Base-by-base conservation (phyloP, 306 rosid genomes). In the Gastrolobium villosum region DNA sequence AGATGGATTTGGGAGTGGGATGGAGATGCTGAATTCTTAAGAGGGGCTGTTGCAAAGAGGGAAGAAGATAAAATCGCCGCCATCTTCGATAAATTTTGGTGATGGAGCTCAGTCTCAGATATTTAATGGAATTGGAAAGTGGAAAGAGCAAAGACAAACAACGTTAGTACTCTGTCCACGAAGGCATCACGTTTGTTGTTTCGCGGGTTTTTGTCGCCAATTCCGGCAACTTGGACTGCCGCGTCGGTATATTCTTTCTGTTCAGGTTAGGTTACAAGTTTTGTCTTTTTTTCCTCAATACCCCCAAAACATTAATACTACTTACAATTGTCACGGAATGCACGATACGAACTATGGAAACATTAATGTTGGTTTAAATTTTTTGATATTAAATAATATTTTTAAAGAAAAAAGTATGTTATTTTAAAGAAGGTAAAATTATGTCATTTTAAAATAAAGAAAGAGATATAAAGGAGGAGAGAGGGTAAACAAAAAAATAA, bases 61-160 rank as follows among this genome's bases (percentile, higher is more conserved):
- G 72, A 50, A 71, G 80, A 65, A 69, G 82, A 69, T 70, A 78
- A 37, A 61, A 57, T 50, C 11, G 64, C 65, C 10, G 80, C 55
- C 80, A 76, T 76, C 13, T 10, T 26, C 26, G 15, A 3, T n/a
- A 34, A n/a, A 2, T 35, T 3, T 61, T 28, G 49, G 32, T 31
- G 35, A 31, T 2, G 68, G 50, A 48, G 40, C 3, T 6, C 10
- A 8, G 65, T 3, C 2, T 75, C 2, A 59, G 67, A 40, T 50
- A 13, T 64, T 64, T 35, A 35, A 4, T 2, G 20, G 76, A 4
- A 13, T 41, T 56, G 48, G 5, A 66, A 10, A 31, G 57, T 30
- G 28, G 11, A 46, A 44, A 67, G 0, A 6, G 26, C 5, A 30
- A 3, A 54, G 50, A 70, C 1, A 44, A 66, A 70, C 1, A 44